Conservation (phyloP, 2,329 filamentous ascomycete species). For the Rhytidhysteron rufulum region DNA sequence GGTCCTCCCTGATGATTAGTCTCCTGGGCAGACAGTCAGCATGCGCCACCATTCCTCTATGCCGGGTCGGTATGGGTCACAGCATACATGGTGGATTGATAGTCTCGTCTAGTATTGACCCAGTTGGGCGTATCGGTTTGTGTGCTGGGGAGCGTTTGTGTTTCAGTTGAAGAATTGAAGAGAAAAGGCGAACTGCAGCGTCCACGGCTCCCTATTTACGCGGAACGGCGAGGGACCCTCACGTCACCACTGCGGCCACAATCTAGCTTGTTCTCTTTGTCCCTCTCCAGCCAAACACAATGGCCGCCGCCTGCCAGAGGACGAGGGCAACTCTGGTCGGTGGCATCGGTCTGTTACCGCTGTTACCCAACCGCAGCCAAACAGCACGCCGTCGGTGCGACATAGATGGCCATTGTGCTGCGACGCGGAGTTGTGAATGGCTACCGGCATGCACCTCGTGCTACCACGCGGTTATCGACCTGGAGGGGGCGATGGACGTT, state of each 20-base stretch:
- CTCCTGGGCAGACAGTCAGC: constrained; percentile 57
- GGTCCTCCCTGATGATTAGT: constrained; percentile 76
- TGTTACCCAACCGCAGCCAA: neutral
- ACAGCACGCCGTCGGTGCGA: neutral
- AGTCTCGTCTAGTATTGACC: too few species aligned
- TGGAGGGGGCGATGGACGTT: neutral
- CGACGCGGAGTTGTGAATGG: constrained; percentile 2
- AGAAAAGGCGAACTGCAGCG: too few species aligned
- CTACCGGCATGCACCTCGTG: neutral
- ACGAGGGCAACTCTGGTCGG: neutral
- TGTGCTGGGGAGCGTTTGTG: neutral
- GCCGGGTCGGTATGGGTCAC: constrained; percentile 2
- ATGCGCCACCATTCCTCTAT: constrained; percentile 6
- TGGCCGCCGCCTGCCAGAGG: too few species aligned
- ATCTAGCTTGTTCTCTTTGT: too few species aligned
- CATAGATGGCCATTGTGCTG: neutral
- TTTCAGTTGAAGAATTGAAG: neutral
- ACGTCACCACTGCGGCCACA: neutral
- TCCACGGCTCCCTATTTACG: neutral
- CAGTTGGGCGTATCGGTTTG: too few species aligned
- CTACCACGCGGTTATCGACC: constrained; percentile 4
- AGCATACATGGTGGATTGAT: constrained; percentile 7
- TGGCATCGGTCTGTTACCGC: neutral
- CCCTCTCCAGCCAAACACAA: too few species aligned
- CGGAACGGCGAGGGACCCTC: too few species aligned